Evolutionary conservation across 2,329 filamentous ascomycete species (phyloP), one percentile per base, ranked within the genome.

Genomic region (Penicillium occitanis): DNA sequence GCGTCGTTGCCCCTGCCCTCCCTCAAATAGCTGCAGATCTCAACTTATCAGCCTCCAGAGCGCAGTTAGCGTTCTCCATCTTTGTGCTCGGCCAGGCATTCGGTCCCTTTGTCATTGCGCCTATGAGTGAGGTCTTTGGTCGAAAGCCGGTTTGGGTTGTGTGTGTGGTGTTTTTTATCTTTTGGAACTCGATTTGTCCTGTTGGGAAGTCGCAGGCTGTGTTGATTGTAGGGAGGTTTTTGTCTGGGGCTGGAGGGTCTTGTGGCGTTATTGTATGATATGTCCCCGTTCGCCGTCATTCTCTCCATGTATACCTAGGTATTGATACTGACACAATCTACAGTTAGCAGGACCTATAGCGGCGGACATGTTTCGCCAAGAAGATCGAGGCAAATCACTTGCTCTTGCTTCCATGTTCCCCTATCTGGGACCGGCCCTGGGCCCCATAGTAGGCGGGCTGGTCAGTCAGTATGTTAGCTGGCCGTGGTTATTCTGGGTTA

Each of bases 101-200:
- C 48, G 87, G 87, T 0, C 87, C 87, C 0, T 74, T 89, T 2
- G 79, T 88, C 50, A 74, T 88, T 6, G 85, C 86, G 1, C 87
- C 86, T 0, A 70, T 88, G 42, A 87, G 83, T 1, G 89, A 91
- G 72, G 85, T 90, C 64, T 89, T 88, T 71, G 89, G 89, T 0
- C 82, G 89, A 8, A 77, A 85, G 11, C 76, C 82, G 7, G 76
- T 91, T 50, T 82, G 90, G 67, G 82, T 84, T 25, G 73, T 73
- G 1, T 85, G 86, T 66, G 90, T 88, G 69, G 71, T 83, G 2
- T 81, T 87, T 63, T 91, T 72, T 42, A 84, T 87, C 65, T 73
- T 85, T 0, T 90, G 87, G 79, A 86, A 86, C 37, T 83, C 91
- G 65, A 87, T 86, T 0, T 90, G 88, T 66, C 90, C 87, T 1